These are phyloP conservation scores for Yarrowia phangngaensis DNA, from an alignment of 805 yeast species.

Conservation along the genomic window DNA sequence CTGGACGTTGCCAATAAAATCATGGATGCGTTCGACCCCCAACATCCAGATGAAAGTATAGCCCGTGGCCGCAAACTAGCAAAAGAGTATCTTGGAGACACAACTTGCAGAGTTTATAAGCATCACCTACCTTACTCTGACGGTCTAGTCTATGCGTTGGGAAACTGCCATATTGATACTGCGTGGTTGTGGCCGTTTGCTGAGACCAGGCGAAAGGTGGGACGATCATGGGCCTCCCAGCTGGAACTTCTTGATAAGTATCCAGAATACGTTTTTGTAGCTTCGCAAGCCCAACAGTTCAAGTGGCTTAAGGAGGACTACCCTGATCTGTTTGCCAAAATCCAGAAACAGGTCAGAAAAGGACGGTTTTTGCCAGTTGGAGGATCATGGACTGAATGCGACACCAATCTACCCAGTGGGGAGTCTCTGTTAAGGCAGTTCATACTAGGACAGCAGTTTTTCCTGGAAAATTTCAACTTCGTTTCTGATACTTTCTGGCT, in stretches of 20 bases:
- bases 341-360: conserved; percentile 56
- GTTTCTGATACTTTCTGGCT: conserved; percentile 83
- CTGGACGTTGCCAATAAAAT: conserved; percentile 73
- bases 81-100: conserved; percentile 57
- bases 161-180: conserved; percentile 95
- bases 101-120: background rate
- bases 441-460: conserved; percentile 83
- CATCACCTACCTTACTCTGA: background rate
- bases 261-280: conserved; percentile 91
- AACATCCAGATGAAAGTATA: conserved; percentile 53
- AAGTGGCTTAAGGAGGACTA: conserved; percentile 86
- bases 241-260: conserved; percentile 75
- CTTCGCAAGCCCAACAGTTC: conserved; percentile 94
- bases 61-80: conserved; percentile 64
- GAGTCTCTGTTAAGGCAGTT: conserved; percentile 88
- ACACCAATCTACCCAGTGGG: conserved; percentile 92
- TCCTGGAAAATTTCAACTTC: conserved; percentile 70
- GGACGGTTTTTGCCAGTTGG: conserved; percentile 88
- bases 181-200: conserved; percentile 99
- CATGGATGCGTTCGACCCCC: conserved; percentile 77
- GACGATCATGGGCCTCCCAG: conserved; percentile 94
- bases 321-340: conserved; percentile 66
- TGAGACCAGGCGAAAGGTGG: conserved; percentile 87
- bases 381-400: conserved; percentile 98
- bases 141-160: conserved; percentile 64